Evolutionary conservation across 352 stramenopile genomes (phyloP).

Genomic region (Phytopythium mirpurense): DNA sequence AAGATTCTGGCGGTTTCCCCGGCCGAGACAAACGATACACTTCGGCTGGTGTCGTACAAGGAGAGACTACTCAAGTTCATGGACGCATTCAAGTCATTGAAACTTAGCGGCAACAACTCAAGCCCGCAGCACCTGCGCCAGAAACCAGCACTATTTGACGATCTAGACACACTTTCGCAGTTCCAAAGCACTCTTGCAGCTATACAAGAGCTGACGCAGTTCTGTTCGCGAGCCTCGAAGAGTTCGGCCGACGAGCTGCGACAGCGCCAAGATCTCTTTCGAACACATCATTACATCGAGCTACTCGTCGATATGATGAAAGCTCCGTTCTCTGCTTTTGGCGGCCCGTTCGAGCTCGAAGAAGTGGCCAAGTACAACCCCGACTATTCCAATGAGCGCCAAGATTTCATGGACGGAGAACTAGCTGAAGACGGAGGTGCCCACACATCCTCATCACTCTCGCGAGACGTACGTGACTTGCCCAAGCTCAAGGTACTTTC

Average conservation of each 20-base stretch:
- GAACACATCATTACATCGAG: constrained; percentile 56
- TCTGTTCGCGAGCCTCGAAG: constrained; percentile 29
- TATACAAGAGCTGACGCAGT: constrained; percentile 38
- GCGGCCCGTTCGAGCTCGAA: constrained; percentile 55
- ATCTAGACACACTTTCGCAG: constrained; percentile 23
- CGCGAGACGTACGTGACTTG: neutral
- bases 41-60: constrained; percentile 64
- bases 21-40: constrained; percentile 47
- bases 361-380: constrained; percentile 50
- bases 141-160: constrained; percentile 16
- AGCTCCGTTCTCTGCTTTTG: constrained; percentile 49
- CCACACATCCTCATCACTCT: neutral
- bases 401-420: constrained; percentile 12
- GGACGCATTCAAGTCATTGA: constrained; percentile 20
- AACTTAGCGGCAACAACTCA: neutral
- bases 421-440: neutral
- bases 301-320: constrained; percentile 61
- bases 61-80: constrained; percentile 32
- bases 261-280: constrained; percentile 46
- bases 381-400: constrained; percentile 21
- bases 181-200: constrained; percentile 39
- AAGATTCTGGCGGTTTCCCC: constrained; percentile 41
- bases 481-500: neutral
- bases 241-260: constrained; percentile 20
- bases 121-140: neutral